A percentile compares a stretch with the other conserved stretches of the same genome.
These are phyloP conservation scores for Ambispora gerdemannii DNA, from an alignment of 192 early-diverging fungal species.

Conservation along the genomic window DNA sequence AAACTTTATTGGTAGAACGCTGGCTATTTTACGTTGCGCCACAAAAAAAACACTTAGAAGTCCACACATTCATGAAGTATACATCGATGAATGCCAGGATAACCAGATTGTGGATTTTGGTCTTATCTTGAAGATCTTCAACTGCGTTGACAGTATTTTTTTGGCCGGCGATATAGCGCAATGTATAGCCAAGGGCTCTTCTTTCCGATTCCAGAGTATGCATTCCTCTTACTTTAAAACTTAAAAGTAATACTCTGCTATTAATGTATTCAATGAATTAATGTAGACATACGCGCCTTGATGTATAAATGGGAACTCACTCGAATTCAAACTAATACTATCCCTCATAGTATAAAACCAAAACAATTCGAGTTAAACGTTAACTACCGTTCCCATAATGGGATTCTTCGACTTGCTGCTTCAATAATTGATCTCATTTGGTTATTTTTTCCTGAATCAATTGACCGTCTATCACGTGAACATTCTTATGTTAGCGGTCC, in stretches of 20 bases:
- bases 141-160: no score
- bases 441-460: constrained; percentile 15
- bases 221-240: neutral
- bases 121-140: constrained; percentile 19
- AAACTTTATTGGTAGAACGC: neutral
- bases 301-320: constrained; percentile 21
- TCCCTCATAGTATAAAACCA: neutral
- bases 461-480: neutral
- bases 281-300: constrained; percentile 12
- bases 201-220: constrained; percentile 27
- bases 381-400: constrained; percentile 26
- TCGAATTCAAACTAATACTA: neutral
- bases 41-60: constrained; percentile 9
- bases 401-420: no score
- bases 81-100: constrained; percentile 30
- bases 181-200: no score
- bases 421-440: constrained; percentile 19
- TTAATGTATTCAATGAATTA: neutral
- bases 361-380: constrained; percentile 14
- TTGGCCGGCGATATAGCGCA: no score
- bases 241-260: neutral
- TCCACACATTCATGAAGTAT: constrained; percentile 25
- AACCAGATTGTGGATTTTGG: no score
- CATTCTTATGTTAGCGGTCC: constrained; percentile 14
- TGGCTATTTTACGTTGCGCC: constrained; percentile 21